A percentile compares a stretch with the other conserved stretches of the same genome.
Conservation (phyloP, 257 asterid genomes). For the Nicotiana paniculata region DNA sequence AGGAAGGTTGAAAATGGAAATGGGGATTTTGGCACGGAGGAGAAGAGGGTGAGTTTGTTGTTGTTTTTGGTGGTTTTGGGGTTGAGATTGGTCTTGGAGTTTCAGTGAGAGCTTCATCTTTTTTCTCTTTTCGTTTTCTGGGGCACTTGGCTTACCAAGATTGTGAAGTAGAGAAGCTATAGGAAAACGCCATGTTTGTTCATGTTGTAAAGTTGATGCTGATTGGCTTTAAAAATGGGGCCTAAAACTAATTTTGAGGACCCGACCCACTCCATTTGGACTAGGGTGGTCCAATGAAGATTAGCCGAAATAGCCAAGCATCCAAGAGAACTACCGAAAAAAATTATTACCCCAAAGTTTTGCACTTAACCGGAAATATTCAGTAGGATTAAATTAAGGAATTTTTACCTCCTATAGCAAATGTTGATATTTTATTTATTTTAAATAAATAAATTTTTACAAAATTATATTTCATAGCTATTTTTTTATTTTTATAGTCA, state of each 20-base stretch:
- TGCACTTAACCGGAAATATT: too few relatives aligned
- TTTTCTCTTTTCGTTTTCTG: not conserved
- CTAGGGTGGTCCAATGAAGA: too few relatives aligned
- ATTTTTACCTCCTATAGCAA: too few relatives aligned
- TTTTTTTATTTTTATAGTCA: too few relatives aligned
- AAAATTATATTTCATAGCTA: too few relatives aligned
- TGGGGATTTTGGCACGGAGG: constrained; percentile 78
- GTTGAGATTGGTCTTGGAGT: constrained; percentile 35
- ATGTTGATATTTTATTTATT: too few relatives aligned
- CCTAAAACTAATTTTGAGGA: not conserved
- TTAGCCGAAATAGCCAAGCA: too few relatives aligned
- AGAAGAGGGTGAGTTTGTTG: constrained; percentile 37
- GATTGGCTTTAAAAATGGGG: not conserved
- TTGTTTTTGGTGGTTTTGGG: constrained; percentile 22
- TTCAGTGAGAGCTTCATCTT: constrained; percentile 72
- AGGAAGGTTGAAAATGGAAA: constrained; percentile 66
- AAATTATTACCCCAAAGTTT: too few relatives aligned
- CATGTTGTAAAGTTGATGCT: not conserved
- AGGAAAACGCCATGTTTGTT: too few relatives aligned
- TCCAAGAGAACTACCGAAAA: too few relatives aligned
- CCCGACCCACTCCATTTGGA: not conserved
- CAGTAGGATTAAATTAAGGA: too few relatives aligned
- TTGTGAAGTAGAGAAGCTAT: not conserved
- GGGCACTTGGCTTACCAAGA: constrained; percentile 1
- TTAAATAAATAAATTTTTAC: too few relatives aligned